These are phyloP conservation scores for Venturiaceae sp. DNA, from an alignment of 2,329 filamentous ascomycete genomes.

Conservation along the genomic window DNA sequence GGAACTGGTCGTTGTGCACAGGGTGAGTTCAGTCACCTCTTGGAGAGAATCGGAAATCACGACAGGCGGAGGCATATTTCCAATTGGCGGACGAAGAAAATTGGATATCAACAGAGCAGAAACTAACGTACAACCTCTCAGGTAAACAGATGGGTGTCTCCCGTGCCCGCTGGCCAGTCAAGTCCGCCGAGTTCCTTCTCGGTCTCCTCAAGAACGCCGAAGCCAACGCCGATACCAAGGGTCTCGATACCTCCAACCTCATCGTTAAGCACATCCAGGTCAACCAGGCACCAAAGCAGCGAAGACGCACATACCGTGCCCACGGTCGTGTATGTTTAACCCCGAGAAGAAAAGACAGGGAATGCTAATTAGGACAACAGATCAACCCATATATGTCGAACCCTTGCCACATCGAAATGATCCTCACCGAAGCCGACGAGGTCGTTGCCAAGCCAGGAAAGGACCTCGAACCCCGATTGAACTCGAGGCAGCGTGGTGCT, in stretches of 20 bases:
- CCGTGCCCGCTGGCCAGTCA: conserved; percentile 97
- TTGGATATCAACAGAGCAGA: neutral
- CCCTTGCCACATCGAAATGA: conserved; percentile 99
- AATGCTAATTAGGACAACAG: conserved; percentile 35
- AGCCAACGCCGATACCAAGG: conserved; percentile 35
- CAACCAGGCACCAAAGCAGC: conserved; percentile 99
- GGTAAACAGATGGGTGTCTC: conserved; percentile 98
- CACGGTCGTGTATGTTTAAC: conserved; percentile 87
- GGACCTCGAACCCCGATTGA: conserved; percentile 58
- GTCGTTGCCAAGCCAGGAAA: conserved; percentile 80
- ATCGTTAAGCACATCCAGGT: conserved; percentile 99
- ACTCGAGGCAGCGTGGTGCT: conserved; percentile 82
- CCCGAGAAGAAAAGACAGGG: neutral
- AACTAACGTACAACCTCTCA: conserved; percentile 26
- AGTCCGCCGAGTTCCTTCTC: conserved; percentile 97
- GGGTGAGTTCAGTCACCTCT: conserved; percentile 51
- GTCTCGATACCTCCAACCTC: conserved; percentile 78
- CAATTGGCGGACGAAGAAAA: neutral
- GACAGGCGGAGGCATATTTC: conserved; percentile 8
- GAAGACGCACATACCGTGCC: conserved; percentile 98
- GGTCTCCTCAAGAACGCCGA: conserved; percentile 61
- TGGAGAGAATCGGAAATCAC: neutral
- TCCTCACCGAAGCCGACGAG: conserved; percentile 97
- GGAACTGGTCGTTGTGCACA: conserved; percentile 92
- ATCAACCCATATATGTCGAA: conserved; percentile 99